Percentiles rank a stretch among this genome's conserved stretches.
Evolutionary conservation across 2,329 filamentous ascomycete genomes (phyloP).

Genomic region (Sarocladiaceae sp.): DNA sequence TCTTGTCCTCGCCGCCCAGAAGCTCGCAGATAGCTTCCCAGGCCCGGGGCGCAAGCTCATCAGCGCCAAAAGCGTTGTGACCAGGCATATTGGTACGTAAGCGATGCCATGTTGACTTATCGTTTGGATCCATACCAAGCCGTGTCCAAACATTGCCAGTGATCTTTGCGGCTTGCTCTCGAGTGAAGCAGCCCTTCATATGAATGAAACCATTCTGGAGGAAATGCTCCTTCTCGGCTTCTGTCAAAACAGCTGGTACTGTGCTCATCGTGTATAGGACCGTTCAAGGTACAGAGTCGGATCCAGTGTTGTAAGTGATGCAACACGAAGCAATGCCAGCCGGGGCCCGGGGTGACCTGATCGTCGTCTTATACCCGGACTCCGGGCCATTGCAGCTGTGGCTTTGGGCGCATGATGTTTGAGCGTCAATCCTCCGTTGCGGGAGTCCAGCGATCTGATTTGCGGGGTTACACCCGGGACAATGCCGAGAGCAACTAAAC

Average conservation of each 20-base stretch:
- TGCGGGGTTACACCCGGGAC: not conserved
- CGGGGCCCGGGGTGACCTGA: not conserved
- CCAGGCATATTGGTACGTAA: conserved; percentile 61
- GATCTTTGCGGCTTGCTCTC: conserved; percentile 29
- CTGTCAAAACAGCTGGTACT: conserved; percentile 22
- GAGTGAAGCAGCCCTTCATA: conserved; percentile 29
- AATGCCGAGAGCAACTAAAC: not conserved
- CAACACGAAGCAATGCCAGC: not conserved
- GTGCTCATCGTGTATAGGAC: not conserved
- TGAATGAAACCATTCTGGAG: conserved; percentile 33
- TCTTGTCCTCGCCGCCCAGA: conserved; percentile 56
- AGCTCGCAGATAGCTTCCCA: conserved; percentile 66
- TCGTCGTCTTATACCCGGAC: conserved; percentile 2
- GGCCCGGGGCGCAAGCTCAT: conserved; percentile 57
- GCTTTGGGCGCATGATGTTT: not conserved
- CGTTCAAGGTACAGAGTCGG: not conserved
- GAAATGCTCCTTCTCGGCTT: conserved; percentile 37
- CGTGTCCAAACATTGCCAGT: conserved; percentile 54
- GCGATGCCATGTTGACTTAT: conserved; percentile 61
- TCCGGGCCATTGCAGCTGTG: not conserved
- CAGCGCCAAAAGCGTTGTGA: conserved; percentile 48
- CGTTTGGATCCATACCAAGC: conserved; percentile 58
- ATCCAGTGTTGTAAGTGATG: not conserved
- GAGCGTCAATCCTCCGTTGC: not conserved
- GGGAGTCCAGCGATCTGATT: not conserved